Conservation (phyloP, 805 yeast species). For the Wickerhamomyces queroliae region DNA sequence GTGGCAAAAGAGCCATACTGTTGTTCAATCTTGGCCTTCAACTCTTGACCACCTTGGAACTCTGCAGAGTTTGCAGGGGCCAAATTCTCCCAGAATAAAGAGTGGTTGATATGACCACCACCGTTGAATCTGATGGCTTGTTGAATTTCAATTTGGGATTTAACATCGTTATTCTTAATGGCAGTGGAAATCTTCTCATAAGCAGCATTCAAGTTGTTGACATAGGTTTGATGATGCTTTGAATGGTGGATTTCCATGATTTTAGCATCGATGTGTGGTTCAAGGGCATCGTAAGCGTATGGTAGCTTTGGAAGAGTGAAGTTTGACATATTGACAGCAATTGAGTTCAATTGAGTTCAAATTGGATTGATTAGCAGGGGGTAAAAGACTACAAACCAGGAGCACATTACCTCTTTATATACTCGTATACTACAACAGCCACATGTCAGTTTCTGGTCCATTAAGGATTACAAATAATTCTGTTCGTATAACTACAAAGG, state of each 20-base stretch:
- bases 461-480: no score
- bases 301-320: constrained; percentile 36
- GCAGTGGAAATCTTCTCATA: constrained; percentile 33
- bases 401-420: no score
- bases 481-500: no score
- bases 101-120: constrained; percentile 46
- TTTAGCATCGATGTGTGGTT: constrained; percentile 40
- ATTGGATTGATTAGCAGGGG: no score
- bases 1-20: constrained; percentile 42
- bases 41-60: constrained; percentile 34
- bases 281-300: constrained; percentile 41
- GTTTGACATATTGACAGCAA: constrained; percentile 3
- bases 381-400: no score
- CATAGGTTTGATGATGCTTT: constrained; percentile 47
- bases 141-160: constrained; percentile 36
- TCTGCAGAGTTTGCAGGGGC: constrained; percentile 26
- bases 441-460: no score
- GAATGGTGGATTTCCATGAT: constrained; percentile 43
- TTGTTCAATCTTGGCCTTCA: constrained; percentile 31
- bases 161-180: constrained; percentile 33
- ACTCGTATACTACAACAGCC: no score
- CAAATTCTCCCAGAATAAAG: constrained; percentile 44
- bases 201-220: constrained; percentile 40
- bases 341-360: background rate
- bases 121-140: constrained; percentile 43